phyloP scores from a whole-genome alignment of 1,139 yeast genomes.

The Kazachstania sp. region DNA sequence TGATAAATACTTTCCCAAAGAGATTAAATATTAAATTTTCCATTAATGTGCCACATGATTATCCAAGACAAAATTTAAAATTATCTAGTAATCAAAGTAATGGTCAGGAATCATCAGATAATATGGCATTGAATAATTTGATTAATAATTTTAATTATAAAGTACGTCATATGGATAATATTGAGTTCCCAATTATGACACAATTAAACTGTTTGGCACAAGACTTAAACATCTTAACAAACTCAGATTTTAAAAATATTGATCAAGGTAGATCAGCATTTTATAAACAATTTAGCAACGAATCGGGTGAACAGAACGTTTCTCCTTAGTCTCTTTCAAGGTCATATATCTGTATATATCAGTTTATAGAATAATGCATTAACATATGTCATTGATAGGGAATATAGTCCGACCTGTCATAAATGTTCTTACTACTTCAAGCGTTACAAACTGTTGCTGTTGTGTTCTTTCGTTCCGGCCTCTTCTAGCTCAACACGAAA shows the following conservation, averaged over 20 bases:
- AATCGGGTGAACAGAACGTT: no score
- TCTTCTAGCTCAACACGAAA: no score
- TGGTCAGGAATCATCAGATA: not conserved
- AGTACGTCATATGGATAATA: not conserved
- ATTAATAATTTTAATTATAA: conserved; percentile 11
- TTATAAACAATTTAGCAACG: not conserved
- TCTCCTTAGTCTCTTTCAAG: no score
- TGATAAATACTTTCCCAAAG: not conserved
- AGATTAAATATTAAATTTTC: conserved; percentile 4
- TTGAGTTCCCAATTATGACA: conserved; percentile 5
- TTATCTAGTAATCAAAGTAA: conserved; percentile 5
- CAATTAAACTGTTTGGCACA: conserved; percentile 14
- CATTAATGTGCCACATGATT: conserved; percentile 12
- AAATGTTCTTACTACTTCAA: no score
- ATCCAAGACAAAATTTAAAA: conserved; percentile 12
- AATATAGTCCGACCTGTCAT: no score
- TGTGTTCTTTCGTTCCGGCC: not conserved
- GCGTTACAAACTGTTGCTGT: no score
- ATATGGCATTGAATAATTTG: not conserved
- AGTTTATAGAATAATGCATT: no score
- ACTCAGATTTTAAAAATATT: conserved; percentile 6
- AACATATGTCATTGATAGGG: no score
- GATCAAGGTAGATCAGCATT: conserved; percentile 7
- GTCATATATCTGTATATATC: no score
- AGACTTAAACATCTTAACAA: conserved; percentile 5